Conservation (phyloP, 2,329 filamentous ascomycete genomes). For the Colletotrichum plurivorum region DNA sequence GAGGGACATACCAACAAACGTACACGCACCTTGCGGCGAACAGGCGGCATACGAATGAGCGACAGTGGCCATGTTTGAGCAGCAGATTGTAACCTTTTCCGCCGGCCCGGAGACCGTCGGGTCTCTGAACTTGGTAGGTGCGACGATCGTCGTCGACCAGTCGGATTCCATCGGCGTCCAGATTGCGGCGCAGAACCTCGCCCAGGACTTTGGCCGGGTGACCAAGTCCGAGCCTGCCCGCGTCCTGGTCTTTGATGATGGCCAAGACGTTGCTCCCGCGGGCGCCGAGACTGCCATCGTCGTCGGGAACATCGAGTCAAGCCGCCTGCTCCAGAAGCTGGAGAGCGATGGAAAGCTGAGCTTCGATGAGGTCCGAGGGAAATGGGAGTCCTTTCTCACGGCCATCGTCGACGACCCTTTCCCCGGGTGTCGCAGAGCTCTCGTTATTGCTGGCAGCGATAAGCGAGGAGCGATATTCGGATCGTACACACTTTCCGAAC, state of each 20-base stretch:
- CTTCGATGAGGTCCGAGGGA: constrained; percentile 61
- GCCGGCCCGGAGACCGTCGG: constrained; percentile 12
- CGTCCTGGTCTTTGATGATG: not conserved
- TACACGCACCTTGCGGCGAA: not conserved
- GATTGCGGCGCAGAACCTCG: constrained; percentile 51
- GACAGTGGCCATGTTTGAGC: constrained; percentile 44
- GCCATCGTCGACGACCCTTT: constrained; percentile 60
- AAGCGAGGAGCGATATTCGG: constrained; percentile 72
- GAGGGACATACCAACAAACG: too few relatives aligned
- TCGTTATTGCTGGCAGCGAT: constrained; percentile 72
- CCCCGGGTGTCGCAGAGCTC: constrained; percentile 60
- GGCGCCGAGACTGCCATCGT: constrained; percentile 11
- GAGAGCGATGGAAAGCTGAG: constrained; percentile 60
- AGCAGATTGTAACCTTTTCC: constrained; percentile 46
- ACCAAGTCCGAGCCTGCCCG: constrained; percentile 32
- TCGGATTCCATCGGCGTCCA: constrained; percentile 50
- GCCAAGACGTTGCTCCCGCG: not conserved
- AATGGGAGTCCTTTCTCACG: constrained; percentile 70
- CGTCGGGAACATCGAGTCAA: constrained; percentile 50
- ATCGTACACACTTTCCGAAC: constrained; percentile 72
- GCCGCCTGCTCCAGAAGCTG: constrained; percentile 62
- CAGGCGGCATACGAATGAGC: not conserved
- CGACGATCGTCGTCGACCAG: constrained; percentile 48
- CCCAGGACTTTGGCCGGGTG: constrained; percentile 47
- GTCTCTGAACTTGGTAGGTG: constrained; percentile 46